Evolutionary conservation across 1,284 basidiomycete species (phyloP), one percentile per base, ranked within the genome.

Genomic region (Phaffia rhodozyma): DNA sequence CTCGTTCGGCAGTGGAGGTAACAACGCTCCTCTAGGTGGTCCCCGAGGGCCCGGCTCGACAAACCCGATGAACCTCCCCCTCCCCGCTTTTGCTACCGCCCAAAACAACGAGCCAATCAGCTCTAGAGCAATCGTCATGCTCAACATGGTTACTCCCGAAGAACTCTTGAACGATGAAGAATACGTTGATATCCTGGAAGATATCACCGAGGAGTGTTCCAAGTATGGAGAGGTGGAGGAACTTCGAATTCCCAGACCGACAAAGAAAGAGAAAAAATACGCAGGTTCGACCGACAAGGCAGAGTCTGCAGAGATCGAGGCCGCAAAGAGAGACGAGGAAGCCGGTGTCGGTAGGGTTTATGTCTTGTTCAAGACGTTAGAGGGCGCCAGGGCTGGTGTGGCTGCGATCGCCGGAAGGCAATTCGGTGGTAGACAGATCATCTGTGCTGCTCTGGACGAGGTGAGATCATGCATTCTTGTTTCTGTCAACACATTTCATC

Each of bases 91-190:
- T 20, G 73, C 69, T 16, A 43, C 38, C 38, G 38, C 38, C 16
- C 69, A 73, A 57, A 25, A 58, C 30, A 34, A 30, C 4, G 56
- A 48, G 18, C 58, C 58, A 18, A 47, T 73, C 7, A 77, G 78
- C 7, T 79, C 81, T 20, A 84, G 88, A 53, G 92, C 94, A 73
- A 82, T 99, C 73, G 86, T 97, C 72, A 89, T 99, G 86, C 80
- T 99, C 72, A 99, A 98, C 81, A 98, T 98, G 96, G 92, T 99
- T 68, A 90, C 89, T 0, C 77, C 89, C 2, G 94, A 98, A 63
- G 94, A 99, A 73, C 82, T 99, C 62, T 77, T 82, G 30, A 86
- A 93, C 72, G 94, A 97, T 74, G 79, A 86, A 67, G 94, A 98
- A 72, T 99, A 96, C 73, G 83, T 83, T 23, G 94, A 99, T 70